Evolutionary conservation across 805 yeast species (phyloP), one percentile per base, ranked within the genome.

Genomic region (Lipomyces yamanashiensis): DNA sequence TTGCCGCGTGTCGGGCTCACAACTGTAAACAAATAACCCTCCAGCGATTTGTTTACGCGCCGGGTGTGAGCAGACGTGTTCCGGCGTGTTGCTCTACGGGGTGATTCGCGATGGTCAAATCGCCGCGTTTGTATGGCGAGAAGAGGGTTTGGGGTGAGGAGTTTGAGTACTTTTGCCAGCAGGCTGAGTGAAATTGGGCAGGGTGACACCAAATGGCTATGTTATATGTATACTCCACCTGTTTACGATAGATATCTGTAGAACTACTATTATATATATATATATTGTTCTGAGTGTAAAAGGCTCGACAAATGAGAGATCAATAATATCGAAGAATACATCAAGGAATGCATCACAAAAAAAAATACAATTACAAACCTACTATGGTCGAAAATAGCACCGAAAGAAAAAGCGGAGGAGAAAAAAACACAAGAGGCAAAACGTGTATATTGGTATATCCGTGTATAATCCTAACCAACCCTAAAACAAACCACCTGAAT

Each of bases 51-150:
- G 28, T 28, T 28, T 28, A 28, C 28, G 28, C 28, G 28, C 2
- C 28, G 28, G 28, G 28, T 5, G 28, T 28, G 28, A 5, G 28
- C 28, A 28, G 45, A 52, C 55, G 55, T 40, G 55, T n/a, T 40
- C 34, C 41, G 45, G 39, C 55, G 55, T 40, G 55, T n/a, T 40
- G 45, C 41, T 23, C 8, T 39, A 9, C 36, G 15, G 55, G 55
- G 55, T 52, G 55, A 52, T 52, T 19, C 45, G 13, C 33, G 33
- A 17, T 52, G 55, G 55, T 45, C n/a, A 52, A 52, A n/a, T 37
- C 39, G 55, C 55, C 45, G 55, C 55, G 28, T 52, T 52, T 37
- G 45, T 52, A 47, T 52, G 23, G 55, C 41, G 55, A 37, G 33
- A 33, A 28, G 6, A 10, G 50, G 28, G 39, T 15, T 37, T 10